Evolutionary conservation across 2,329 filamentous ascomycete species (phyloP).

Genomic region (Xylariaceae sp.): DNA sequence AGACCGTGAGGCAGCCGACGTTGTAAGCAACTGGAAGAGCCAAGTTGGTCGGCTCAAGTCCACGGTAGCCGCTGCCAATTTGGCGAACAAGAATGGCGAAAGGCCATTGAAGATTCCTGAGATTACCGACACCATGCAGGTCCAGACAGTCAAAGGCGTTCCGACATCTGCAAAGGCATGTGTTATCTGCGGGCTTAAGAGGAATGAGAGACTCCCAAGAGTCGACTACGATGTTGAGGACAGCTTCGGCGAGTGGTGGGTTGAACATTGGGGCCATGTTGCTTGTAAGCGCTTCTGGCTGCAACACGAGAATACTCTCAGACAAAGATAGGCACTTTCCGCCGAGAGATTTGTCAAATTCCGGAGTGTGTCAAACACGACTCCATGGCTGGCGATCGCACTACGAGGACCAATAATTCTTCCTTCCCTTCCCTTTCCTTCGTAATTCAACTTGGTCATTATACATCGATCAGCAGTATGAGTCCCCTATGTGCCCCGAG

Average conservation of each 20-base stretch:
- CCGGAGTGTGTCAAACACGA: conserved; percentile 6
- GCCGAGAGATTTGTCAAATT: background rate
- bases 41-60: conserved; percentile 70
- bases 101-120: conserved; percentile 57
- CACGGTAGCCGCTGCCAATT: conserved; percentile 61
- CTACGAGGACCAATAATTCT: background rate
- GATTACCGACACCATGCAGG: conserved; percentile 60
- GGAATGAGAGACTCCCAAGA: conserved; percentile 74
- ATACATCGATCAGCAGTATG: background rate
- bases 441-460: background rate
- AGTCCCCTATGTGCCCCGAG: background rate
- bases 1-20: conserved; percentile 76
- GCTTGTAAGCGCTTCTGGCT: conserved; percentile 83
- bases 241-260: conserved; percentile 96
- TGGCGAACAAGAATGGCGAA: conserved; percentile 32
- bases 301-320: conserved; percentile 63
- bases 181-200: conserved; percentile 78
- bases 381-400: background rate
- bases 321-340: conserved; percentile 51
- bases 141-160: conserved; percentile 66
- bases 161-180: conserved; percentile 70
- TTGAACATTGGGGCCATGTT: conserved; percentile 78
- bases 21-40: conserved; percentile 67
- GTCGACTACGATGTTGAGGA: conserved; percentile 76
- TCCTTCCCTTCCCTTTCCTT: background rate